These are phyloP conservation scores for Phytophthora podocarpi DNA, from an alignment of 352 stramenopile genomes.

Conservation along the genomic window DNA sequence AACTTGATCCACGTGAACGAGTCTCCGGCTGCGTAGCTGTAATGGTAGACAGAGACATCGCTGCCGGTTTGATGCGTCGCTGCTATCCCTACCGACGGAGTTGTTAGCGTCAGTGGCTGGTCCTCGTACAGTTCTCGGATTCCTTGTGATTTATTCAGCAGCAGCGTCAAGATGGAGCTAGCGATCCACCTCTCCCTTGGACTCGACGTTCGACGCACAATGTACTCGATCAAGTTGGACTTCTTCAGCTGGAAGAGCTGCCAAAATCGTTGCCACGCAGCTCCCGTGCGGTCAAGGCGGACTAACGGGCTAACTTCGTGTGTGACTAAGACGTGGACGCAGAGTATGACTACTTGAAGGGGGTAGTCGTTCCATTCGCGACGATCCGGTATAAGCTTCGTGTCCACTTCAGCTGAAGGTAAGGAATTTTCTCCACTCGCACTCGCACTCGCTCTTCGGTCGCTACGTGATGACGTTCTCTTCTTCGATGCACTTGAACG, in stretches of 20 bases:
- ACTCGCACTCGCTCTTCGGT: slow-evolving; percentile 1
- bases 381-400: neutral
- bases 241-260: slow-evolving; percentile 51
- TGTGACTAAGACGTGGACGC: slow-evolving; percentile 61
- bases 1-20: slow-evolving; percentile 71
- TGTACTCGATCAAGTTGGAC: slow-evolving; percentile 47
- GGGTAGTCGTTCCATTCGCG: slow-evolving; percentile 48
- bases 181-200: slow-evolving; percentile 42
- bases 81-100: slow-evolving; percentile 15
- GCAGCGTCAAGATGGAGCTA: slow-evolving; percentile 49
- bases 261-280: slow-evolving; percentile 57
- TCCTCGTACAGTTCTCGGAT: slow-evolving; percentile 64
- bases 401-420: slow-evolving; percentile 3
- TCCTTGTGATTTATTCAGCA: slow-evolving; percentile 49
- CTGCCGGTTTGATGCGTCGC: slow-evolving; percentile 16
- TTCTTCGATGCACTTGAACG: slow-evolving; percentile 15
- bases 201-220: slow-evolving; percentile 34
- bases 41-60: slow-evolving; percentile 40
- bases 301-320: slow-evolving; percentile 54
- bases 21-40: slow-evolving; percentile 48
- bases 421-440: neutral
- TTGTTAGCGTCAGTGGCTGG: slow-evolving; percentile 19
- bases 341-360: slow-evolving; percentile 62
- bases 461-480: neutral
- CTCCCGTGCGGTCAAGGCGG: slow-evolving; percentile 39